Percentiles rank a stretch among this genome's conserved stretches.
Evolutionary conservation across 768 basidiomycete genomes (phyloP).

Genomic region (Inosperma sp.): DNA sequence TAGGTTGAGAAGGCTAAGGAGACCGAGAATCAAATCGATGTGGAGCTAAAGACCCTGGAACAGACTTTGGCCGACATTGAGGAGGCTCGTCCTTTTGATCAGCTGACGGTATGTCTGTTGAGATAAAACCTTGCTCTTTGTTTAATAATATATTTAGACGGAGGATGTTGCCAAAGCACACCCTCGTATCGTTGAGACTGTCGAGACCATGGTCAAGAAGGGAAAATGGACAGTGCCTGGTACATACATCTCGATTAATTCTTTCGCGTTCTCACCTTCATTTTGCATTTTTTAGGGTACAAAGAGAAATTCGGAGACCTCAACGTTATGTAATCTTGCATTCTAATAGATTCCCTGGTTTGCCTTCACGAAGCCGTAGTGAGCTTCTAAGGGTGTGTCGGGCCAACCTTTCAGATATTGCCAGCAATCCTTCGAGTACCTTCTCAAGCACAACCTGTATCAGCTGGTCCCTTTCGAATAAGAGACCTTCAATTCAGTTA

Average conservation of each 20-base stretch:
- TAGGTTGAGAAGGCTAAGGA: conserved; percentile 87
- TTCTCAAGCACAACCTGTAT: too few species aligned
- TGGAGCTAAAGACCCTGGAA: conserved; percentile 87
- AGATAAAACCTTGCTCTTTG: background rate
- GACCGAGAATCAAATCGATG: conserved; percentile 84
- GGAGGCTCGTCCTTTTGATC: conserved; percentile 95
- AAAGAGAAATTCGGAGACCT: conserved; percentile 97
- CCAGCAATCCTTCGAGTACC: too few species aligned
- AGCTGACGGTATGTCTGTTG: conserved; percentile 75
- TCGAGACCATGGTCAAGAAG: conserved; percentile 94
- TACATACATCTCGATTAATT: conserved; percentile 26
- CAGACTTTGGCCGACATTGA: conserved; percentile 95
- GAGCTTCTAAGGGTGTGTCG: too few species aligned
- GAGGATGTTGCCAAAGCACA: conserved; percentile 90
- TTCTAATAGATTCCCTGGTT: too few species aligned
- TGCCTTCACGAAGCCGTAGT: too few species aligned
- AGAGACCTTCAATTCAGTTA: too few species aligned
- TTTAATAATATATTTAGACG: conserved; percentile 41
- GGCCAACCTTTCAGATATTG: too few species aligned
- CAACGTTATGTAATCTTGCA: conserved; percentile 78
- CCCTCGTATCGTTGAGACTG: conserved; percentile 85
- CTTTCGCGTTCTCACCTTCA: background rate
- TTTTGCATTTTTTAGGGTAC: conserved; percentile 50
- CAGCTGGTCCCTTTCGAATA: too few species aligned
- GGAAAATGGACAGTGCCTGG: conserved; percentile 99